phyloP scores from a whole-genome alignment of 2,329 filamentous ascomycete species.

The Aspergillus hiratsukae region DNA sequence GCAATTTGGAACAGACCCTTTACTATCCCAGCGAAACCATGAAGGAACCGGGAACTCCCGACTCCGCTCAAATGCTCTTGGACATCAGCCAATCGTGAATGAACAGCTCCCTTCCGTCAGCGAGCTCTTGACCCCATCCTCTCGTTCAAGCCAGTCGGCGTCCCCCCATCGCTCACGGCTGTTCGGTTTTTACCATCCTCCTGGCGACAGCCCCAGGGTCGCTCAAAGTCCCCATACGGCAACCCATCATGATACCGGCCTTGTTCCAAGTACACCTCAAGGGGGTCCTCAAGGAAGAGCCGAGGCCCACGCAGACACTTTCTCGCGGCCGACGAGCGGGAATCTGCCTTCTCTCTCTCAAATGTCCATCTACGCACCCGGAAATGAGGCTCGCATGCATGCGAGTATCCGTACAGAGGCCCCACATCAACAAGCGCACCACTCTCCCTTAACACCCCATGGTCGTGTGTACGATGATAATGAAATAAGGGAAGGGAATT shows the following conservation, averaged over 20 bases:
- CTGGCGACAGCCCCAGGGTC: conserved; percentile 12
- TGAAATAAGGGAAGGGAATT: conserved; percentile 5
- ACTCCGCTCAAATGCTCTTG: conserved; percentile 11
- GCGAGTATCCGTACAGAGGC: conserved; percentile 16
- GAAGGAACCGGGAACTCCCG: conserved; percentile 20
- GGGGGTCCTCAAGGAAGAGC: conserved; percentile 14
- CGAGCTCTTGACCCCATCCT: conserved; percentile 34
- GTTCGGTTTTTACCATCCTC: conserved; percentile 15
- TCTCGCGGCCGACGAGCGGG: conserved; percentile 15
- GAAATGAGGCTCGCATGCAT: conserved; percentile 18
- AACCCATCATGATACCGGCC: conserved; percentile 18
- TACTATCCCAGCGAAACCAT: conserved; percentile 23
- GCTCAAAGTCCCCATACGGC: conserved; percentile 10
- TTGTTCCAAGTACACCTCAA: conserved; percentile 10
- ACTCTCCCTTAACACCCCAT: conserved; percentile 15
- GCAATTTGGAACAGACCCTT: conserved; percentile 33
- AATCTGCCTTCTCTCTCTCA: conserved; percentile 30
- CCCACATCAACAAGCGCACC: conserved; percentile 15
- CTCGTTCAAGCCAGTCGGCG: conserved; percentile 22
- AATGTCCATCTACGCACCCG: conserved; percentile 21
- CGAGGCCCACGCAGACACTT: conserved; percentile 15
- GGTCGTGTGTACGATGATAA: conserved; percentile 13
- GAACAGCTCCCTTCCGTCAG: conserved; percentile 38
- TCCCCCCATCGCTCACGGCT: conserved; percentile 25
- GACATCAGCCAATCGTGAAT: conserved; percentile 13